Evolutionary conservation across 139 green algal species (phyloP).

Genomic region (Auxenochlorella pyrenoidosa): DNA sequence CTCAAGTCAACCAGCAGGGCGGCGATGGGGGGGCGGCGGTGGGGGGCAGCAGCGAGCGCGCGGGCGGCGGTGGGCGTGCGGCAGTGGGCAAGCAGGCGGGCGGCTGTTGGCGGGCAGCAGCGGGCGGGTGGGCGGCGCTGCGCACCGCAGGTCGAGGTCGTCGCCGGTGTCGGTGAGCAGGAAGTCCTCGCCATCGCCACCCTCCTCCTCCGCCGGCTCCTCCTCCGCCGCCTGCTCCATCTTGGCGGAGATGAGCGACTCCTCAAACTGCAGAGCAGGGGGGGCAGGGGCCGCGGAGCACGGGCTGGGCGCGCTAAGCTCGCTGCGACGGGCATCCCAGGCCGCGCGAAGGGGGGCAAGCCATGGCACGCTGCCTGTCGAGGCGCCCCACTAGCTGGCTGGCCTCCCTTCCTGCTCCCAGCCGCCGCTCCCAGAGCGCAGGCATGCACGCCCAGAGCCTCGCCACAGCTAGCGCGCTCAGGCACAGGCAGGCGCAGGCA

Average conservation of each 20-base stretch:
- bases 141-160: constrained; percentile 93
- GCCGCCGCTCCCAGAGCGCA: not conserved
- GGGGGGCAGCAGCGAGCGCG: too few relatives aligned
- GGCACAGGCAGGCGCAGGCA: not conserved
- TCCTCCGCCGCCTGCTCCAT: constrained; percentile 70
- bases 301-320: too few relatives aligned
- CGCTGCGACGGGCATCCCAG: too few relatives aligned
- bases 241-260: constrained; percentile 84
- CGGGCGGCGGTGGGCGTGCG: too few relatives aligned
- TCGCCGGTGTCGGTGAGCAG: constrained; percentile 81
- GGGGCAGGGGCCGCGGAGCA: not conserved
- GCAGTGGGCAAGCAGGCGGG: not conserved
- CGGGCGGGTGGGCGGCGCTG: not conserved
- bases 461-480: not conserved
- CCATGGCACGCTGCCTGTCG: too few relatives aligned
- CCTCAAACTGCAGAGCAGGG: constrained; percentile 79
- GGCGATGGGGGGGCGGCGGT: too few relatives aligned
- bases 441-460: not conserved
- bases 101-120: not conserved
- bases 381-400: too few relatives aligned
- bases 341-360: too few relatives aligned
- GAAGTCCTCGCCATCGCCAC: constrained; percentile 68
- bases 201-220: not conserved
- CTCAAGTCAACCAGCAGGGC: too few relatives aligned
- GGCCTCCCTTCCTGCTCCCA: too few relatives aligned